A percentile compares a stretch with the other conserved stretches of the same genome.
These are phyloP conservation scores for Diaporthe sp. DNA, from an alignment of 2,329 filamentous ascomycete species.

Conservation along the genomic window DNA sequence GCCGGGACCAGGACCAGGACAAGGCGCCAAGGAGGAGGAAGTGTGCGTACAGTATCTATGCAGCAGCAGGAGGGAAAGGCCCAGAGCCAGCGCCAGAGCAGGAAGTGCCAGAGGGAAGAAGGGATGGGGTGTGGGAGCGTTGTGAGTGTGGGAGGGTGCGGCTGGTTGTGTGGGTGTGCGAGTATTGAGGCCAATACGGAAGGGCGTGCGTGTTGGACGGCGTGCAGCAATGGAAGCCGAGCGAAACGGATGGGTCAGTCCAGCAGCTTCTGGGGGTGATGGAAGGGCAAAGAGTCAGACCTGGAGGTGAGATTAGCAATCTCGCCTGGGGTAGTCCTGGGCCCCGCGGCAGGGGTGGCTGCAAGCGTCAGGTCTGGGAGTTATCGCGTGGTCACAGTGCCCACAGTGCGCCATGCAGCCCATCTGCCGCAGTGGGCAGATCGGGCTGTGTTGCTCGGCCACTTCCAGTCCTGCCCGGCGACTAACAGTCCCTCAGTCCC, in stretches of 20 bases:
- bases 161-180: background rate
- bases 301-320: slow-evolving; percentile 42
- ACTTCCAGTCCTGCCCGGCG: slow-evolving; percentile 20
- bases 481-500: background rate
- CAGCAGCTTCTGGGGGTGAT: slow-evolving; percentile 22
- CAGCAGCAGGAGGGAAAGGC: background rate
- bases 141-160: background rate
- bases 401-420: slow-evolving; percentile 27
- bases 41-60: slow-evolving; percentile 29
- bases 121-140: background rate
- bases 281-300: slow-evolving; percentile 24
- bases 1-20: slow-evolving; percentile 26
- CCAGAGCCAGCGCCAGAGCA: background rate
- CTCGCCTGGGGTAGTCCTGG: slow-evolving; percentile 33
- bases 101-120: slow-evolving; percentile 17
- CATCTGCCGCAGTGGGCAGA: slow-evolving; percentile 11
- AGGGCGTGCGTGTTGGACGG: background rate
- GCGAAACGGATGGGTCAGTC: slow-evolving; percentile 32
- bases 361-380: slow-evolving; percentile 28
- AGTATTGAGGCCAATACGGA: slow-evolving; percentile 7
- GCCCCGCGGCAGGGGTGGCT: slow-evolving; percentile 18
- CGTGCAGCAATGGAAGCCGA: slow-evolving; percentile 35
- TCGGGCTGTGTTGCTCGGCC: slow-evolving; percentile 24
- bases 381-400: slow-evolving; percentile 33
- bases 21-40: slow-evolving; percentile 32